Evolutionary conservation across 495 filamentous ascomycete species (phyloP).

Genomic region (Penicillium waksmanii): DNA sequence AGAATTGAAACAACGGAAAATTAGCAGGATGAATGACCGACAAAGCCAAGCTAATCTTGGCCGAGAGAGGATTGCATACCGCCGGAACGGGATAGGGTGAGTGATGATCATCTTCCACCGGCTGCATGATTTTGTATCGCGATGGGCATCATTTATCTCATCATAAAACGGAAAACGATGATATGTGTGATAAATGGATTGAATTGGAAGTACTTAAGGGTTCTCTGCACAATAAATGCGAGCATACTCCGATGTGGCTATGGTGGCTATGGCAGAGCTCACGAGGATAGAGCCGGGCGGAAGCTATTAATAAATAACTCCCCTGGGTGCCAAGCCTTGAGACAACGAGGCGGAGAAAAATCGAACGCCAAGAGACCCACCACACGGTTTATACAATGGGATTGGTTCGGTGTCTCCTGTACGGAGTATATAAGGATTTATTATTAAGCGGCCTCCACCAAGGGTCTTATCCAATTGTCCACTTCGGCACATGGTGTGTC

Average conservation of each 20-base stretch:
- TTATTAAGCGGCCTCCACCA: too few relatives aligned
- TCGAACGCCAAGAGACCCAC: too few relatives aligned
- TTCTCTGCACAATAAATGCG: too few relatives aligned
- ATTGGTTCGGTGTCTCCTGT: not conserved
- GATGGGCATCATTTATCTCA: not conserved
- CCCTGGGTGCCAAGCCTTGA: not conserved
- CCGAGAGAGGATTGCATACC: not conserved
- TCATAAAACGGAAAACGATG: not conserved
- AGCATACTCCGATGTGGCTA: too few relatives aligned
- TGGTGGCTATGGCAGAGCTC: not conserved
- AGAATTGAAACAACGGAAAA: not conserved
- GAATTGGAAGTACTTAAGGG: too few relatives aligned
- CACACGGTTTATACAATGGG: not conserved
- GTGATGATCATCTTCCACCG: not conserved
- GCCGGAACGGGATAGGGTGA: not conserved
- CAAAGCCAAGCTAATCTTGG: not conserved
- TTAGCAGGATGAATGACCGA: too few relatives aligned
- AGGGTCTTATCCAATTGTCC: too few relatives aligned
- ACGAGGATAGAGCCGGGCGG: not conserved
- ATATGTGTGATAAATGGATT: not conserved
- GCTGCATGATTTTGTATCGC: not conserved
- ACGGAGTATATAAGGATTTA: not conserved
- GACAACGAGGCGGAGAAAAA: not conserved
- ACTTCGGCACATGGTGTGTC: too few relatives aligned
- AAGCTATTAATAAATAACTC: not conserved